Conservation (phyloP, 495 filamentous ascomycete species). For the Penicillium flavigenum region DNA sequence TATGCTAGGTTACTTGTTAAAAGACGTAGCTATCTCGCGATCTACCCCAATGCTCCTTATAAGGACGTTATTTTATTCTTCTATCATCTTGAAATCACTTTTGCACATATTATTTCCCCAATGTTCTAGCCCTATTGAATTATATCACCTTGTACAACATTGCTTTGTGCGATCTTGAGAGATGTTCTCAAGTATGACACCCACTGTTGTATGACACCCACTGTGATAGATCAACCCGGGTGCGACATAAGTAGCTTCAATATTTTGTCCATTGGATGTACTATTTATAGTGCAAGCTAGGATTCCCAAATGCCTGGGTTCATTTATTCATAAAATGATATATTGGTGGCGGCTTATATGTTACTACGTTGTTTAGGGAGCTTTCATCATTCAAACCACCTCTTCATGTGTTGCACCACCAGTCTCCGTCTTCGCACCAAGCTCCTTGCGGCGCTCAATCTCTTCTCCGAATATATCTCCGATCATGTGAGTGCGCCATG, state of each 20-base stretch:
- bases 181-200: too few species aligned
- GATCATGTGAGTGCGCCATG: slow-evolving; percentile 30
- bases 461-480: slow-evolving; percentile 30
- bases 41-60: neutral
- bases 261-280: too few species aligned
- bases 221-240: too few species aligned
- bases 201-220: too few species aligned
- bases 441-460: slow-evolving; percentile 24
- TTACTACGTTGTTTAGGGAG: neutral
- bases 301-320: neutral
- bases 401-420: slow-evolving; percentile 22
- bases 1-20: neutral
- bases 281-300: too few species aligned
- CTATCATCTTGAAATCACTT: neutral
- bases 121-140: neutral
- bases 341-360: neutral
- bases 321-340: neutral
- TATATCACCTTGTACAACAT: too few species aligned
- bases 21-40: neutral
- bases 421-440: slow-evolving; percentile 1
- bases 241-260: too few species aligned
- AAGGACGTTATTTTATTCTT: neutral
- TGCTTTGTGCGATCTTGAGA: too few species aligned
- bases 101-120: neutral
- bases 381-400: slow-evolving; percentile 14